Evolutionary conservation across 148 eudicot species (phyloP).

Genomic region (Diospyros kaki): DNA sequence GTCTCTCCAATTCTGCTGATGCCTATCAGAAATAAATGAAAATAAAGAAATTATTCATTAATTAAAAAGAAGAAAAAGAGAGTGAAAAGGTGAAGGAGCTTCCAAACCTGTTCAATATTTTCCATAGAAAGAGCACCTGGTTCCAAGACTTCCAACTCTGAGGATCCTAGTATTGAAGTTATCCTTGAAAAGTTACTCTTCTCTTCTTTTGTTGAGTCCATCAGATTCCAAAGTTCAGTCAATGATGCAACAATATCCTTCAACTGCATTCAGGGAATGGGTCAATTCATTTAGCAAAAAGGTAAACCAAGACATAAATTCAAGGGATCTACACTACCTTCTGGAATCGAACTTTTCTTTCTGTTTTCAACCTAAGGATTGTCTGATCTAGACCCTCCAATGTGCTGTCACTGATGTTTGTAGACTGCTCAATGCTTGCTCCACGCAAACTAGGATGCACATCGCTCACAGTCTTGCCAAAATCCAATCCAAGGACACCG

Average conservation of each 20-base stretch:
- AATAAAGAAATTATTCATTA: not conserved
- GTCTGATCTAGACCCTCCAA: conserved; percentile 53
- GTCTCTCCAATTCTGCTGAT: conserved; percentile 66
- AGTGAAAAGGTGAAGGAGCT: not conserved
- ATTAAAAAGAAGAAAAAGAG: not conserved
- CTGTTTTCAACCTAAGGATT: conserved; percentile 40
- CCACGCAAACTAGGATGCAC: conserved; percentile 65
- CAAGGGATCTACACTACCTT: conserved; percentile 30
- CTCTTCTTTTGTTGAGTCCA: conserved; percentile 47
- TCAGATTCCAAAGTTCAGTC: conserved; percentile 49
- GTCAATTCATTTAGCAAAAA: conserved; percentile 1
- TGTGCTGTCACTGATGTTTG: conserved; percentile 50
- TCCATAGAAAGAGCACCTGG: conserved; percentile 47
- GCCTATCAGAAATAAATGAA: conserved; percentile 30
- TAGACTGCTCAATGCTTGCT: conserved; percentile 39
- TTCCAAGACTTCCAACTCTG: conserved; percentile 39
- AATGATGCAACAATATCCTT: conserved; percentile 43
- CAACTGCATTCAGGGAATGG: conserved; percentile 29
- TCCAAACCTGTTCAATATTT: conserved; percentile 39
- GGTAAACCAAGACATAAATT: not conserved
- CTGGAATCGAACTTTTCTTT: conserved; percentile 52
- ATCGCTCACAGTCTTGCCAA: conserved; percentile 50
- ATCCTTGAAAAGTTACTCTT: conserved; percentile 27
- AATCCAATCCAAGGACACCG: conserved; percentile 54
- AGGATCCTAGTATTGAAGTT: conserved; percentile 23